Base-by-base conservation (phyloP, 306 rosid species). In the Quercus alba region DNA sequence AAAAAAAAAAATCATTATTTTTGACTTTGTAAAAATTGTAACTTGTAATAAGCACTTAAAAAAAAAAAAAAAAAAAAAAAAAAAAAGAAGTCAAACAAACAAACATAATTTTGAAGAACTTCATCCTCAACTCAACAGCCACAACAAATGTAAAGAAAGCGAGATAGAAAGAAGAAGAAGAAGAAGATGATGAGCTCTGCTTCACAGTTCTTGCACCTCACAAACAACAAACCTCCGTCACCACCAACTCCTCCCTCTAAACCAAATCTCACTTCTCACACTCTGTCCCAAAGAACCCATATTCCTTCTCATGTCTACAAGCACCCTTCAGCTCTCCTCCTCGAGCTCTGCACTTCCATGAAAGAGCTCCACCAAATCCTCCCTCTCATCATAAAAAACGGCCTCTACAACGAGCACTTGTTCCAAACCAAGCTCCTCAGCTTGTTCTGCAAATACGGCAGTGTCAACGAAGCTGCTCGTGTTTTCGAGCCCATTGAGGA, bases 391-490 rank as follows among this genome's bases (percentile, higher is more conserved):
- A 72, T 93, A 51, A 94, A 94, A 57, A 88, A 87, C 63, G 95
- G 97, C 12, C 90, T 93, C 85, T 94, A 85, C 79, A 28, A 51
- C 31, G 87, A 93, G 51, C 97, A 91, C 74, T 69, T 88, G 17
- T 93, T 94, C 76, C 99, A 91, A 75, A 94, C 99, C 75, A 94
- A 94, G 87, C 91, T 94, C 19, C 81, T 93, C 19, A 87, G 97
- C 77, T 75, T 93, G 76, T 94, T 94, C 89, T 91, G 95, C 35
- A 93, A 86, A 9, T 91, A 81, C 64, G 93, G 90, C 70, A 81
- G 85, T 84, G 77, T 89, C 13, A 2, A 2, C 46, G 97, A 94
- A 46, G 94, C 99, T 52, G 85, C 84, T 41, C 92, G 88, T 33
- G 97, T 93, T 61, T 94, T 92, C 51, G 89, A 94, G 46, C 72